Conservation (phyloP, 2,329 filamentous ascomycete genomes). For the Basipetospora chlamydospora region DNA sequence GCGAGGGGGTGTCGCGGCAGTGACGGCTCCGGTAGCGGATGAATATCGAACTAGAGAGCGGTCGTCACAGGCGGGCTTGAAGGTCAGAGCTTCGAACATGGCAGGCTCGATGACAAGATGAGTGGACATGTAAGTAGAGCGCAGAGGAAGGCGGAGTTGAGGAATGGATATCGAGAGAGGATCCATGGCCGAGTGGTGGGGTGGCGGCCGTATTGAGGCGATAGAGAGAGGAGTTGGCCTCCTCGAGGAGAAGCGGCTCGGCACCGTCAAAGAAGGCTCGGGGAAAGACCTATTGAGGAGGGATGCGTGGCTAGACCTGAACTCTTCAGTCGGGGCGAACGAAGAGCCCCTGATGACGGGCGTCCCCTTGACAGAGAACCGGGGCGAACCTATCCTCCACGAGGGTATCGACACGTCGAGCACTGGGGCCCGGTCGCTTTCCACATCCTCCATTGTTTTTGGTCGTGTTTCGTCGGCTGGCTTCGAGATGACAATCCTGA, state of each 20-base stretch:
- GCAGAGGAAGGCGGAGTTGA: constrained; percentile 9
- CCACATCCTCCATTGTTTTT: constrained; percentile 46
- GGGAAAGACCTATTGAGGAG: constrained; percentile 16
- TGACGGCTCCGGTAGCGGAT: constrained; percentile 54
- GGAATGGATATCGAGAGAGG: constrained; percentile 20
- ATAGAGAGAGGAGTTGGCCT: constrained; percentile 20
- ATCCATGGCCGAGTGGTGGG: constrained; percentile 15
- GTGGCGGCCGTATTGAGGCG: constrained; percentile 7
- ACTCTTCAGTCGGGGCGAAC: constrained; percentile 61
- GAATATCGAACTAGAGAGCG: constrained; percentile 72
- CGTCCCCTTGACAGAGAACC: constrained; percentile 63
- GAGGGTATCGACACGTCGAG: constrained; percentile 69
- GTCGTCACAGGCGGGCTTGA: constrained; percentile 67
- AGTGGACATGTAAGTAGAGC: constrained; percentile 32
- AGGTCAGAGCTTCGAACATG: constrained; percentile 71
- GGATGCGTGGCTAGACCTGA: constrained; percentile 46
- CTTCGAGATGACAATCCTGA: constrained; percentile 70
- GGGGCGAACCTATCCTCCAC: constrained; percentile 68
- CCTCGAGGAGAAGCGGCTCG: constrained; percentile 11
- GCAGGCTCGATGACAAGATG: constrained; percentile 47
- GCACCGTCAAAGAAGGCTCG: neutral
- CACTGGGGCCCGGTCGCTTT: constrained; percentile 30
- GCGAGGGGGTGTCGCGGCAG: constrained; percentile 77
- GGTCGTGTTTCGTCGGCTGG: constrained; percentile 44
- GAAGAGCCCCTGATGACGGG: constrained; percentile 69